phyloP scores from a whole-genome alignment of 805 yeast genomes.

The Starmerella lactis-condensi region DNA sequence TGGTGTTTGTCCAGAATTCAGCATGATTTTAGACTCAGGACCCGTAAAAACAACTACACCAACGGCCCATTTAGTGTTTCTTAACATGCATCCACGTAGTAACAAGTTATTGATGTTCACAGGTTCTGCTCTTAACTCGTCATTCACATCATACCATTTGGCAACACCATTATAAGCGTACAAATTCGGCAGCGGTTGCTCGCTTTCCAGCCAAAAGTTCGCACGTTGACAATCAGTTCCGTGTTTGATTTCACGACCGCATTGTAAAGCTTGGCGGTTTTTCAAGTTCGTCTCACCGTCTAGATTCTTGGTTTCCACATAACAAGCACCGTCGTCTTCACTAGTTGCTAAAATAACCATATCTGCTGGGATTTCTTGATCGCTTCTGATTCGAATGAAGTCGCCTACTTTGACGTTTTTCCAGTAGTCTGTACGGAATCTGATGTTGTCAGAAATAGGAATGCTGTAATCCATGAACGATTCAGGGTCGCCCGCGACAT shows the following conservation, averaged over 20 bases:
- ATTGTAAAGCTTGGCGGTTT: slow-evolving; percentile 35
- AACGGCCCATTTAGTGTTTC: slow-evolving; percentile 63
- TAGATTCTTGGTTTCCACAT: slow-evolving; percentile 51
- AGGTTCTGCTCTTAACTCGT: slow-evolving; percentile 29
- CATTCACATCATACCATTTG: slow-evolving; percentile 12
- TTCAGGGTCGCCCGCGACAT: slow-evolving; percentile 10
- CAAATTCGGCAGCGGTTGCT: slow-evolving; percentile 46
- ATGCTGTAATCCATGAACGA: slow-evolving; percentile 17
- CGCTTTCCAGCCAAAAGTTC: slow-evolving; percentile 48
- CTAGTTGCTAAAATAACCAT: slow-evolving; percentile 48
- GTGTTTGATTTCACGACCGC: slow-evolving; percentile 41
- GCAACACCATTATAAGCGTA: slow-evolving; percentile 34
- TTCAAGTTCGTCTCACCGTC: slow-evolving; percentile 70
- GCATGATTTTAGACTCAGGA: slow-evolving; percentile 55
- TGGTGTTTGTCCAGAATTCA: slow-evolving; percentile 66
- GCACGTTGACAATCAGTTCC: slow-evolving; percentile 20
- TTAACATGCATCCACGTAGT: slow-evolving; percentile 52
- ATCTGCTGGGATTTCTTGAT: slow-evolving; percentile 71
- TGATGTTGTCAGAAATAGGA: slow-evolving; percentile 22
- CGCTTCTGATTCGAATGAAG: slow-evolving; percentile 43
- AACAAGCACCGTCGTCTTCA: slow-evolving; percentile 52
- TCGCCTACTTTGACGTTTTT: slow-evolving; percentile 65
- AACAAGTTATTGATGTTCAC: slow-evolving; percentile 45
- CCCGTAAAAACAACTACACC: slow-evolving; percentile 64
- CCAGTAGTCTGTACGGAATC: slow-evolving; percentile 44